Base-by-base conservation (phyloP, 495 filamentous ascomycete species). In the Amniculicola lignicola region DNA sequence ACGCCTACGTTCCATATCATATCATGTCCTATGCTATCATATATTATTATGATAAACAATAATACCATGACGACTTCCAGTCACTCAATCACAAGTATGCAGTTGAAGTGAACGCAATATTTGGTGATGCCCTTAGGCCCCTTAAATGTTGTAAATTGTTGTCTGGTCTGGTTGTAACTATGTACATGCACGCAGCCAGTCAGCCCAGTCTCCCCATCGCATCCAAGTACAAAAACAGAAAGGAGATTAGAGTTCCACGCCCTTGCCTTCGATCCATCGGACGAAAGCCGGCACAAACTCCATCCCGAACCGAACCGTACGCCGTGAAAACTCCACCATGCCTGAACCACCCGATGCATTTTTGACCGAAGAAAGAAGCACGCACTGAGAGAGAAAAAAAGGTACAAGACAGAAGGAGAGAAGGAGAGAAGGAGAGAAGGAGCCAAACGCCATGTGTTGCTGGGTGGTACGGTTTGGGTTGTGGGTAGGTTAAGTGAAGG, bases 111-210 rank as follows among this genome's bases (percentile, higher is more conserved):
- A n/a, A n/a, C n/a, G n/a, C n/a, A n/a, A n/a, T n/a, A 33, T 49
- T 37, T 49, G 27, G 18, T 35, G 28, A 18, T 10, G 37, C 33
- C 50, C 50, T 42, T 31, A 19, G 50, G 15, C 50, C 4, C 39
- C 35, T 3, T 42, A 53, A 53, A 43, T 43, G 37, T 43, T 22
- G 21, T 53, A 44, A 44, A 53, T 53, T 53, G 25, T 10, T 35
- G 45, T 51, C 12, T 40, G n/a, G n/a, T 9, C n/a, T n/a, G n/a
- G 23, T 43, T 23, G 21, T 19, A n/a, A 31, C n/a, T 53, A 42
- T 44, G 4, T 42, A 53, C 37, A 43, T 28, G 38, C 31, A 35
- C 7, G 22, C 36, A 19, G 31, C 14, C 6, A 10, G 6, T 24
- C 18, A 24, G 21, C 35, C 35, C 12, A 15, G n/a, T 2, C 35